Base-by-base conservation (phyloP, 1,139 yeast genomes). In the Taiozyma onychis region DNA sequence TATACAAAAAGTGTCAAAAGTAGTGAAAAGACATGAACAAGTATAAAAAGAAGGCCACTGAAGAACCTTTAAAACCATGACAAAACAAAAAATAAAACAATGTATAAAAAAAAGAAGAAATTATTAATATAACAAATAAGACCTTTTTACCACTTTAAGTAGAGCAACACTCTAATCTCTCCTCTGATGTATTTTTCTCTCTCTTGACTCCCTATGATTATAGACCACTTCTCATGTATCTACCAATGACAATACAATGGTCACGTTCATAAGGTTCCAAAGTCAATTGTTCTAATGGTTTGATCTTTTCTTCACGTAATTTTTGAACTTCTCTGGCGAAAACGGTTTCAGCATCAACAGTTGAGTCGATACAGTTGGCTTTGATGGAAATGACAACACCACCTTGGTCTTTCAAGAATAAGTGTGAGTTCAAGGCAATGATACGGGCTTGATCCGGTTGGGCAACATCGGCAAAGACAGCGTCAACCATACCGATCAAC, bases 401-500 rank as follows among this genome's bases (percentile, higher is more conserved):
- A 76, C 99, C 99, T 75, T 86, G 90, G 74, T 93, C 98, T 76
- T 95, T 93, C 71, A 93, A 81, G 86, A 93, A 93, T 81, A 91
- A 80, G 74, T 93, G 99, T 52, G 98, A 86, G 82, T 93, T 93
- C 72, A 93, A 83, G 51, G 98, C 99, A 73, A 95, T 91, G 71
- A 93, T 95, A 85, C 99, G 95, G 63, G 99, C 99, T 78, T 93
- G 99, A 77, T 93, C 99, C 48, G 99, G 99, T 79, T 93, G 99
- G 61, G 99, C 99, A 71, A 93, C 99, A 81, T 93, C 99, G 60
- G 99, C 99, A 67, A 93, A 93, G 57, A 93, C 98, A 68, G 84
- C 89, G 72, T 95, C 99, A 60, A 93, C 98, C 99, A 93, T 93
- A 66, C 97, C 96, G 58, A 93, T 80, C 66, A 93, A 82, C 98